phyloP scores from a whole-genome alignment of 192 early-diverging fungal species.

The Blastocladiella britannica region DNA sequence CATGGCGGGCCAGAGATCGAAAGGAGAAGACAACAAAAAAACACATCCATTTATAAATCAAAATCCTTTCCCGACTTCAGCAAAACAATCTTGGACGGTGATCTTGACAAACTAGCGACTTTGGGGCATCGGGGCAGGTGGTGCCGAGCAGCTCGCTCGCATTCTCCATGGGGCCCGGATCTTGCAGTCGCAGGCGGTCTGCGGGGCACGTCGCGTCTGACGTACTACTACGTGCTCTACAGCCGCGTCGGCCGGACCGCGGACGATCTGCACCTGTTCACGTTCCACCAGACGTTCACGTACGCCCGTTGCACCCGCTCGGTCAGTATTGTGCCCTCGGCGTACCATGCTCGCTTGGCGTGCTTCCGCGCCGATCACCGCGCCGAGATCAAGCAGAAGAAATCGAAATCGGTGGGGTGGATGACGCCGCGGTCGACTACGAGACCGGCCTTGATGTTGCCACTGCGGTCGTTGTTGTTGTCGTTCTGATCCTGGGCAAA shows the following conservation, averaged over 20 bases:
- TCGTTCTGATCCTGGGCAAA: slow-evolving; percentile 32
- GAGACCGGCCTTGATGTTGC: slow-evolving; percentile 37
- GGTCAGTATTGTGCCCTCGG: slow-evolving; percentile 71
- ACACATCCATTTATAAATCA: too few species aligned
- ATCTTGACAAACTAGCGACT: too few species aligned
- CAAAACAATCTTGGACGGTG: too few species aligned
- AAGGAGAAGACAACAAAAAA: too few species aligned
- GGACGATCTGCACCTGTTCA: slow-evolving; percentile 65
- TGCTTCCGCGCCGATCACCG: slow-evolving; percentile 72
- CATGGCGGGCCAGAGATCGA: too few species aligned
- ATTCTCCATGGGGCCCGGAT: too few species aligned
- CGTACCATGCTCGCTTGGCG: slow-evolving; percentile 84
- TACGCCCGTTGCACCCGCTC: slow-evolving; percentile 72
- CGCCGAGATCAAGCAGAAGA: slow-evolving; percentile 58
- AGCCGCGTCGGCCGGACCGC: slow-evolving; percentile 63
- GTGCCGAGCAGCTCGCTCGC: too few species aligned
- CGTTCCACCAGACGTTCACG: slow-evolving; percentile 72
- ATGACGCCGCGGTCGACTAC: slow-evolving; percentile 31
- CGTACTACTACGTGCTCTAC: slow-evolving; percentile 72
- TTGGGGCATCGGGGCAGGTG: too few species aligned
- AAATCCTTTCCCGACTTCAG: too few species aligned
- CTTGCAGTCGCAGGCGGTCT: slow-evolving; percentile 77
- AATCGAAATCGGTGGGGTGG: slow-evolving; percentile 34
- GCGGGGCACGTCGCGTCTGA: slow-evolving; percentile 79
- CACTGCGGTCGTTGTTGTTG: slow-evolving; percentile 22